These are phyloP conservation scores for Globisporangium perplexum DNA, from an alignment of 352 stramenopile species.

Conservation along the genomic window DNA sequence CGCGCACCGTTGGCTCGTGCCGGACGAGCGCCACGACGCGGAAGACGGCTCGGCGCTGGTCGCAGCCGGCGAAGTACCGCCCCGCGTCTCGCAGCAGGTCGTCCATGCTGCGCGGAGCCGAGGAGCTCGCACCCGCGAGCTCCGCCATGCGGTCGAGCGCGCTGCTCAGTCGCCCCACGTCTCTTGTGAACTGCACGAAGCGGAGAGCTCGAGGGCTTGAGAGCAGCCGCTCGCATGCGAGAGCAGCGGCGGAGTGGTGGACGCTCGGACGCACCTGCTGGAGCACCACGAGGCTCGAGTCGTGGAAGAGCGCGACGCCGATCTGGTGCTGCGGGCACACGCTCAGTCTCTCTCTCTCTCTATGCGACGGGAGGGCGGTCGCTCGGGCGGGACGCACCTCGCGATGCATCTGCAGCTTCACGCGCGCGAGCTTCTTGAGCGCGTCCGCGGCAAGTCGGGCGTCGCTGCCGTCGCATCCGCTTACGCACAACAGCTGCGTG, in stretches of 20 bases:
- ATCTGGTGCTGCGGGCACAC: conserved; percentile 30
- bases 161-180: conserved; percentile 16
- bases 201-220: neutral
- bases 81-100: conserved; percentile 25
- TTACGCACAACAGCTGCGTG: conserved; percentile 44
- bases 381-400: conserved; percentile 26
- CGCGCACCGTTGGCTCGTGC: conserved; percentile 9
- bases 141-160: conserved; percentile 15
- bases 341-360: neutral
- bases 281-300: conserved; percentile 20
- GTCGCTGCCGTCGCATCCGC: conserved; percentile 22
- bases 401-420: conserved; percentile 47
- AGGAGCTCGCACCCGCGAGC: conserved; percentile 4
- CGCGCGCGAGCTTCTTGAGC: conserved; percentile 36
- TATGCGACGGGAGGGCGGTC: too few species aligned
- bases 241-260: too few species aligned
- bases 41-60: conserved; percentile 2
- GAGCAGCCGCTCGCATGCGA: too few species aligned
- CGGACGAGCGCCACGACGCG: conserved; percentile 8
- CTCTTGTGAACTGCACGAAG: conserved; percentile 30
- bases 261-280: conserved; percentile 28
- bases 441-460: conserved; percentile 20
- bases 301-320: conserved; percentile 20
- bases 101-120: conserved; percentile 21
- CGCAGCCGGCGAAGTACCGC: conserved; percentile 18